Percentiles rank a stretch among this genome's conserved stretches.
phyloP scores from a whole-genome alignment of 257 asterid species.

The Rehmannia glutinosa region DNA sequence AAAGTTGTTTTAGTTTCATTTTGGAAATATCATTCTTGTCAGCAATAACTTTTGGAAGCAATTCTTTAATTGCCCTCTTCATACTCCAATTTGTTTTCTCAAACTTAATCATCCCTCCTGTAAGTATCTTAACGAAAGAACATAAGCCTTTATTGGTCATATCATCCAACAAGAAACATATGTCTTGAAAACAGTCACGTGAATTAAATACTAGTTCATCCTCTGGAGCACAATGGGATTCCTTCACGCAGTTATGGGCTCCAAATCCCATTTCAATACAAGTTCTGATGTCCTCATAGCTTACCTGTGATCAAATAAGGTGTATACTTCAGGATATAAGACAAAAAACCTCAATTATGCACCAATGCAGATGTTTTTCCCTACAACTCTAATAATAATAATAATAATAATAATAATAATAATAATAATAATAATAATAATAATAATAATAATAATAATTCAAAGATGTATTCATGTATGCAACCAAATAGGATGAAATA shows the following conservation, averaged over 20 bases:
- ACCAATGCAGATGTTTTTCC: neutral
- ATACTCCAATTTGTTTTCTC: constrained; percentile 49
- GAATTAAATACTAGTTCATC: constrained; percentile 27
- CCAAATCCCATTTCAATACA: constrained; percentile 53
- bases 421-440: no score
- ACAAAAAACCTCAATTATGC: constrained; percentile 6
- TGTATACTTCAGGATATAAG: neutral
- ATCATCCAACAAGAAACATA: constrained; percentile 40
- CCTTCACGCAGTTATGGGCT: constrained; percentile 22
- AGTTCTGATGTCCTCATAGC: constrained; percentile 47
- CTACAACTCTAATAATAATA: no score
- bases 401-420: no score
- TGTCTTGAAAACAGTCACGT: constrained; percentile 24
- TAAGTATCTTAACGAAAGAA: constrained; percentile 43
- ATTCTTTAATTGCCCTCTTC: constrained; percentile 40
- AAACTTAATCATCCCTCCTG: constrained; percentile 35
- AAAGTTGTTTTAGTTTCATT: constrained; percentile 32
- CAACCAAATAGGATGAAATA: neutral
- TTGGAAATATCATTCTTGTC: constrained; percentile 26
- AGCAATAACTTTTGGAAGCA: constrained; percentile 38
- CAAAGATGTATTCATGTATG: neutral
- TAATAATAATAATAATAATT: no score
- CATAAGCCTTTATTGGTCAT: constrained; percentile 66
- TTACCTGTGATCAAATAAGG: constrained; percentile 36
- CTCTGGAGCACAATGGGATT: constrained; percentile 19